phyloP scores from a whole-genome alignment of 2,329 filamentous ascomycete genomes.

The Cryphonectria radicalis region DNA sequence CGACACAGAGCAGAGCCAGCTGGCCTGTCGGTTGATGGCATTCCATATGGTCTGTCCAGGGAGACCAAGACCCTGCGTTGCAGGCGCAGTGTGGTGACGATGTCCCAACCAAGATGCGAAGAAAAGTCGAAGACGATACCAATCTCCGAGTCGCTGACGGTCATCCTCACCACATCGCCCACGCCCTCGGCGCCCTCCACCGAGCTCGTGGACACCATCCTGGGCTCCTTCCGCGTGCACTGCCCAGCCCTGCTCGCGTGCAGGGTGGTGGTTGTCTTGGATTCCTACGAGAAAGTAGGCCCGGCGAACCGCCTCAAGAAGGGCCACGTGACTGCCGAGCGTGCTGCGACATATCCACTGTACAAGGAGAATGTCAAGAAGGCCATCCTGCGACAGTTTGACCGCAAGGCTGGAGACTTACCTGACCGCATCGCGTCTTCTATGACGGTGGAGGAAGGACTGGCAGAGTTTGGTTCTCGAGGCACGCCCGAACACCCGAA shows the following conservation, averaged over 20 bases:
- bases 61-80: background rate
- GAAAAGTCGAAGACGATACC: background rate
- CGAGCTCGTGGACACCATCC: conserved; percentile 52
- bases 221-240: conserved; percentile 49
- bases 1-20: background rate
- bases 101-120: conserved; percentile 15
- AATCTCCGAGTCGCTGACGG: conserved; percentile 39
- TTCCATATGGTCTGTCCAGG: background rate
- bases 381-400: conserved; percentile 43
- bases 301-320: conserved; percentile 53
- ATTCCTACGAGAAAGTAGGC: conserved; percentile 54
- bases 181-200: conserved; percentile 59
- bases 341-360: conserved; percentile 44
- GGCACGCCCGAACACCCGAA: conserved; percentile 40
- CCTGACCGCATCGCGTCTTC: too few species aligned
- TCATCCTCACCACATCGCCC: conserved; percentile 59
- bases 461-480: conserved; percentile 54
- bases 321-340: conserved; percentile 53
- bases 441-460: conserved; percentile 32
- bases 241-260: conserved; percentile 48
- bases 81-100: background rate
- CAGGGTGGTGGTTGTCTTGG: conserved; percentile 55
- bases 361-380: conserved; percentile 55
- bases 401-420: background rate
- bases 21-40: background rate